Base-by-base conservation (phyloP, 1,284 basidiomycete genomes). In the Vanrija sp. region DNA sequence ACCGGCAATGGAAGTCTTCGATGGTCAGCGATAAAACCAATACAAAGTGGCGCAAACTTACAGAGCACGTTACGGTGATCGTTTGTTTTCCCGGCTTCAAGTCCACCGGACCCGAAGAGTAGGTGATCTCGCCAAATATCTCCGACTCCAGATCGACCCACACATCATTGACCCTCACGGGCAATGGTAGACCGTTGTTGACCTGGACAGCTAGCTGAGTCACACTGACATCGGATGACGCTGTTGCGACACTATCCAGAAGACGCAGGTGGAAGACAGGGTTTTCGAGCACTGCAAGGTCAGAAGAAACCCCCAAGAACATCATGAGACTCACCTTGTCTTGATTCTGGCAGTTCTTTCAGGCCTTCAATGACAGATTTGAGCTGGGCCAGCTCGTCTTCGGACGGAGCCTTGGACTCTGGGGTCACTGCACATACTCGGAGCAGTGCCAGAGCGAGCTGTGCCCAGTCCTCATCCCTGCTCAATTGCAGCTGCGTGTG, bases 371-470 rank as follows among this genome's bases (percentile, higher is more conserved):
- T 18, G 1, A 60, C 60, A 0, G 26, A 38, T 38, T 54, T 21
- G 1, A 65, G 46, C 45, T 62, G 55, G 18, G 45, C 51, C 16
- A n/a, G 38, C 48, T 51, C 44, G 3, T 55, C 46, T 16, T n/a
- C 42, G 18, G 34, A 49, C 25, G 14, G 38, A 51, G 5, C 15
- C n/a, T 5, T 43, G 19, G 6, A 54, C 39, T 15, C 29, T 29
- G 34, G 34, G 4, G 40, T 54, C 1, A 62, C 21, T 1, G 71
- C 59, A 16, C 65, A 65, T 8, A 67, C 62, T 15, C 65, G 61
- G 16, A 77, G 54, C 49, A 73, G 75, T 0, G 71, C 74, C 42
- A 76, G 51, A 2, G 66, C 74, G 18, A 76, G 61, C 44, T 71
- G 56, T 7, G 60, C 59, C 67, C 69, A 75, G 44, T 71, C 69